Evolutionary conservation across 306 rosid species (phyloP).

Genomic region (Acmispon strigosus): DNA sequence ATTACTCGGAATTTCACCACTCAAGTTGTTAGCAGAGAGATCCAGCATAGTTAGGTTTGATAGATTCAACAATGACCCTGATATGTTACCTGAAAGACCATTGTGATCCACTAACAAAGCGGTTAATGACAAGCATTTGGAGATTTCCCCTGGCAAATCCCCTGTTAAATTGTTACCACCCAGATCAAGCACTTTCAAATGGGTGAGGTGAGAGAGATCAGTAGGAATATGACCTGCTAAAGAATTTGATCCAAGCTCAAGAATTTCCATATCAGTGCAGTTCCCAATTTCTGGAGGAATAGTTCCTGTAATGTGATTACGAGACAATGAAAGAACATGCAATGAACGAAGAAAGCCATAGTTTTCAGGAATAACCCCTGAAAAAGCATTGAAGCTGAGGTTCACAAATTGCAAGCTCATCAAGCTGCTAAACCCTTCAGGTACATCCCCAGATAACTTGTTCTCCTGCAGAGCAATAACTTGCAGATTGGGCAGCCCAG

Average conservation of each 20-base stretch:
- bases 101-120: slow-evolving; percentile 50
- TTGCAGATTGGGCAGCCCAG: slow-evolving; percentile 81
- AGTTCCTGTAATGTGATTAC: slow-evolving; percentile 51
- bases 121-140: slow-evolving; percentile 52
- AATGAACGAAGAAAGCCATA: slow-evolving; percentile 78
- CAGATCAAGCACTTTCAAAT: slow-evolving; percentile 59
- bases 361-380: slow-evolving; percentile 69
- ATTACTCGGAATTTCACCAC: slow-evolving; percentile 58
- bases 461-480: slow-evolving; percentile 75
- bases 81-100: slow-evolving; percentile 61
- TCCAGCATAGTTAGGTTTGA: slow-evolving; percentile 50
- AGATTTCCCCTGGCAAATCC: slow-evolving; percentile 61
- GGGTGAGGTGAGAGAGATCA: slow-evolving; percentile 58
- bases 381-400: slow-evolving; percentile 66
- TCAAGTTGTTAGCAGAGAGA: slow-evolving; percentile 76
- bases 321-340: slow-evolving; percentile 60
- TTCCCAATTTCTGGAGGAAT: slow-evolving; percentile 78
- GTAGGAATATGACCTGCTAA: slow-evolving; percentile 54
- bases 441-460: slow-evolving; percentile 62
- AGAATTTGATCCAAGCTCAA: slow-evolving; percentile 60
- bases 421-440: slow-evolving; percentile 94
- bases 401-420: slow-evolving; percentile 60
- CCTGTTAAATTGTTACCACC: slow-evolving; percentile 68
- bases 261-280: slow-evolving; percentile 52
- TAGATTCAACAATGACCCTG: slow-evolving; percentile 52